phyloP scores from a whole-genome alignment of 768 basidiomycete genomes.

The Suillus variegatus region DNA sequence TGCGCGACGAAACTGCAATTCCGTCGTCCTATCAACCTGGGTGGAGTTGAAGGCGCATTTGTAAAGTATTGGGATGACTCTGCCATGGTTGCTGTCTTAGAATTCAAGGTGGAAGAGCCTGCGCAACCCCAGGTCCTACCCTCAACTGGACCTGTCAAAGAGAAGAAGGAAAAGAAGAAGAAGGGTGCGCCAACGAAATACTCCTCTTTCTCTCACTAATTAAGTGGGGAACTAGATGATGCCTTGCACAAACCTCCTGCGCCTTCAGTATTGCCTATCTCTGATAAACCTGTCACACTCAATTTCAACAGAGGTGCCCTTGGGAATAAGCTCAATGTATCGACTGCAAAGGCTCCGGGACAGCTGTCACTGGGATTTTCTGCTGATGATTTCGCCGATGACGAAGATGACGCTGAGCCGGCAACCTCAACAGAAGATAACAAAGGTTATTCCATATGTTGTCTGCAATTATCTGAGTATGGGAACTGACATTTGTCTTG shows the following conservation, averaged over 20 bases:
- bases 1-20: conserved; percentile 77
- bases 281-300: conserved; percentile 79
- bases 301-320: conserved; percentile 58
- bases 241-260: conserved; percentile 41
- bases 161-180: conserved; percentile 60
- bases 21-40: conserved; percentile 65
- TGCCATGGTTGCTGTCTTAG: conserved; percentile 71
- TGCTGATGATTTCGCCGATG: conserved; percentile 54
- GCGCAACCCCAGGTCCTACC: conserved; percentile 35
- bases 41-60: conserved; percentile 72
- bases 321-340: conserved; percentile 21
- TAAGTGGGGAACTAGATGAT: conserved; percentile 31
- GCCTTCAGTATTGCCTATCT: conserved; percentile 70
- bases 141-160: conserved; percentile 53
- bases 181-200: conserved; percentile 42
- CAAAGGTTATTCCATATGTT: conserved; percentile 25
- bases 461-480: neutral
- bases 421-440: conserved; percentile 49
- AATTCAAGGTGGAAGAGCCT: conserved; percentile 76
- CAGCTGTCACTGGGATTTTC: conserved; percentile 65
- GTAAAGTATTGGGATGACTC: conserved; percentile 93
- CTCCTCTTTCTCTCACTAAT: neutral
- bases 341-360: conserved; percentile 35
- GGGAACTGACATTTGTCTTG: conserved; percentile 11
- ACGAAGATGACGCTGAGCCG: conserved; percentile 45